phyloP scores from a whole-genome alignment of 1,284 basidiomycete species.

The Naganishia liquefaciens region DNA sequence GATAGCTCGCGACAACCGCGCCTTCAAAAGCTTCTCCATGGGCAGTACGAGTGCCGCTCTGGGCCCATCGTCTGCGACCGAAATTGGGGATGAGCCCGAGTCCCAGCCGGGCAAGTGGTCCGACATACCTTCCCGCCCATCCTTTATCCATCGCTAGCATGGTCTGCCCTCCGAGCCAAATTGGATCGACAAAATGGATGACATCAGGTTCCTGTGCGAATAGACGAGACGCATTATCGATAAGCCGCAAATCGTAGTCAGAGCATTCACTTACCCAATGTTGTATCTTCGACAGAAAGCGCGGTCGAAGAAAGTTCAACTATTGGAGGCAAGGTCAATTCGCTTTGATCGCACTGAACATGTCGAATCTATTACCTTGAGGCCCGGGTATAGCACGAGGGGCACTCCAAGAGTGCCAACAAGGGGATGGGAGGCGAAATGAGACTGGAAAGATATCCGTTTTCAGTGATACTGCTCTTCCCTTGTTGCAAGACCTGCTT shows the following conservation, averaged over 20 bases:
- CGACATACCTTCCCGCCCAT: conserved; percentile 49
- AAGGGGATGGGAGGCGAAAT: conserved; percentile 60
- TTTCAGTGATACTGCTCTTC: not conserved
- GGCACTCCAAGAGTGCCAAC: conserved; percentile 62
- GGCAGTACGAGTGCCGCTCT: not conserved
- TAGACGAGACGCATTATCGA: not conserved
- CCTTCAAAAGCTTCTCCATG: conserved; percentile 42
- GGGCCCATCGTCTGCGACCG: conserved; percentile 15
- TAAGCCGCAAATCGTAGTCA: not conserved
- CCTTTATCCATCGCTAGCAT: conserved; percentile 55
- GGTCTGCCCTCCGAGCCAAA: conserved; percentile 60
- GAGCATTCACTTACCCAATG: conserved; percentile 44
- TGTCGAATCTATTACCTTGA: conserved; percentile 48
- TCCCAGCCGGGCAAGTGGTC: not conserved
- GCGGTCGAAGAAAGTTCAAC: conserved; percentile 62
- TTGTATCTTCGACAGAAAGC: conserved; percentile 57
- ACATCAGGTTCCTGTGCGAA: conserved; percentile 57
- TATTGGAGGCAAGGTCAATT: not conserved
- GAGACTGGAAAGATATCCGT: conserved; percentile 40
- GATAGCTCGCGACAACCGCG: conserved; percentile 60
- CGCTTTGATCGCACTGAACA: not conserved
- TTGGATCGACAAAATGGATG: conserved; percentile 60
- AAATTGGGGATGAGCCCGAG: conserved; percentile 38
- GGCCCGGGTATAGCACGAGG: conserved; percentile 59
- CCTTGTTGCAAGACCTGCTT: not conserved